Evolutionary conservation across 2,329 filamentous ascomycete species (phyloP).

Genomic region (Sclerotinia spermophila): DNA sequence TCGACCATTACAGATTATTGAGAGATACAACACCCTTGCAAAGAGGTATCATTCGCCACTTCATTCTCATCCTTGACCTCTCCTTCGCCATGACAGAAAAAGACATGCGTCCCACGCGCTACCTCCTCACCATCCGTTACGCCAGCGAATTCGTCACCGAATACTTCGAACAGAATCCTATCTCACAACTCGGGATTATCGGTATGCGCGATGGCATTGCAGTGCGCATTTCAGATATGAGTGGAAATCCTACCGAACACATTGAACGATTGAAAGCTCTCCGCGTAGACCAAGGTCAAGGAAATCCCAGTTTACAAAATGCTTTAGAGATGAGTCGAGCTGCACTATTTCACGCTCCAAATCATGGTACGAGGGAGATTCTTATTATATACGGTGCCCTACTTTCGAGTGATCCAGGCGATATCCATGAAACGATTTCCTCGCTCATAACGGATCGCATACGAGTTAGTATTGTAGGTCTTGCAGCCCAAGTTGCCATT

Average conservation of each 20-base stretch:
- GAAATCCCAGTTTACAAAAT: constrained; percentile 83
- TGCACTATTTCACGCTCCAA: constrained; percentile 86
- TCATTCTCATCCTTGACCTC: constrained; percentile 87
- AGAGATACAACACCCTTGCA: constrained; percentile 95
- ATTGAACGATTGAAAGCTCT: constrained; percentile 70
- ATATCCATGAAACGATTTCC: constrained; percentile 87
- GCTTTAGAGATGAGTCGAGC: constrained; percentile 93
- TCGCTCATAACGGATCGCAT: constrained; percentile 78
- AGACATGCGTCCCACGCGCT: constrained; percentile 84
- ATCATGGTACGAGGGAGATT: constrained; percentile 89
- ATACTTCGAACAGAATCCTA: constrained; percentile 98
- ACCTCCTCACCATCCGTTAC: constrained; percentile 77
- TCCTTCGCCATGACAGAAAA: constrained; percentile 94
- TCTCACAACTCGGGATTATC: constrained; percentile 88
- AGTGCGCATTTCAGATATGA: constrained; percentile 80
- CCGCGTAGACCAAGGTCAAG: constrained; percentile 64
- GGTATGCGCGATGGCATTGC: constrained; percentile 93
- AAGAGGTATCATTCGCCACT: constrained; percentile 94
- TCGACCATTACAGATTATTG: constrained; percentile 57
- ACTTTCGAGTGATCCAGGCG: constrained; percentile 85
- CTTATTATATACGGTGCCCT: constrained; percentile 90
- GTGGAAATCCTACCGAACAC: constrained; percentile 87
- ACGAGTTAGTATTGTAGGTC: constrained; percentile 81
- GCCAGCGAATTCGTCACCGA: constrained; percentile 85
- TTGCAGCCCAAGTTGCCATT: constrained; percentile 88